Evolutionary conservation across 2,329 filamentous ascomycete genomes (phyloP).

Genomic region (Escovopsis weberi): DNA sequence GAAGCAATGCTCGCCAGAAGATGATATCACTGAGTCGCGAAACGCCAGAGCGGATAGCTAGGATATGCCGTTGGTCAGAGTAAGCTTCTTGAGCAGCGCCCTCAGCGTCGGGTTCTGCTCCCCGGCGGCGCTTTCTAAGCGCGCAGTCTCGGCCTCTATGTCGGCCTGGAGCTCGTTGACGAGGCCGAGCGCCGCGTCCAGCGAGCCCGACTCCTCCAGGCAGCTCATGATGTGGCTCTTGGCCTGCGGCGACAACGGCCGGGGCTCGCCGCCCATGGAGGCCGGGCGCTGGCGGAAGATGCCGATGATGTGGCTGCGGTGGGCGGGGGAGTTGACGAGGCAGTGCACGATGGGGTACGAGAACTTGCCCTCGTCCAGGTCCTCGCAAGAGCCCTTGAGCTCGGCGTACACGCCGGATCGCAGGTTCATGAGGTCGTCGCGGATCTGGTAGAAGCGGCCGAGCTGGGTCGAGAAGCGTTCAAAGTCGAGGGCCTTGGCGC

Average conservation of each 20-base stretch:
- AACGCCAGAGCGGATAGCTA: too few relatives aligned
- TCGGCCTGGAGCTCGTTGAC: neutral
- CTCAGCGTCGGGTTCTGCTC: neutral
- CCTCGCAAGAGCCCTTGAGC: conserved; percentile 26
- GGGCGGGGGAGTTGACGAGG: neutral
- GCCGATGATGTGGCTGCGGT: neutral
- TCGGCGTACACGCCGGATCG: conserved; percentile 16
- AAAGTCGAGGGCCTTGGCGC: neutral
- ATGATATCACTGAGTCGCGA: too few relatives aligned
- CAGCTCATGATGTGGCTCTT: neutral
- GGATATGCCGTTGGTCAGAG: neutral
- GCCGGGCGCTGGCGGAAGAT: neutral
- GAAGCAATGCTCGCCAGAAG: too few relatives aligned
- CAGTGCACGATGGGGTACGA: conserved; percentile 19
- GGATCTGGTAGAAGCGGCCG: conserved; percentile 18
- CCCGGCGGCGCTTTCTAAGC: neutral
- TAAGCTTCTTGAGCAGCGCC: neutral
- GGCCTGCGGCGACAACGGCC: neutral
- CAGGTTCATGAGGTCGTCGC: conserved; percentile 20
- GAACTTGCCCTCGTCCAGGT: conserved; percentile 27
- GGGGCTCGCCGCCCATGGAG: neutral
- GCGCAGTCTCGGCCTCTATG: neutral
- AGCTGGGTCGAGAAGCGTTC: conserved; percentile 6
- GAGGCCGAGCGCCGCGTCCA: neutral
- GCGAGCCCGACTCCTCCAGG: neutral